Evolutionary conservation across 2,329 filamentous ascomycete genomes (phyloP).

Genomic region (Paecilomyces sp.): DNA sequence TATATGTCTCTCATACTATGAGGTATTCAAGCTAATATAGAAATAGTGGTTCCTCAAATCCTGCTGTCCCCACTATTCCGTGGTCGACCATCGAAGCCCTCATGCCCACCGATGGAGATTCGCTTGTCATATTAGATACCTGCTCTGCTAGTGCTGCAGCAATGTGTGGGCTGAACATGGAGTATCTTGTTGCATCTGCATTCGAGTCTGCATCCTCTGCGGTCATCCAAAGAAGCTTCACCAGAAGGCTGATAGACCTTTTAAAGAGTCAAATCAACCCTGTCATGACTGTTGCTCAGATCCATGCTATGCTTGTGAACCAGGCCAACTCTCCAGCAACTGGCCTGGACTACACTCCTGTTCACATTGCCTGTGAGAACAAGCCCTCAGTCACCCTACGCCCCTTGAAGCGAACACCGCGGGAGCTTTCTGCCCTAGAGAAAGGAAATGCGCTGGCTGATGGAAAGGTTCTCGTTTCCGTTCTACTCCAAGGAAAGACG

Average conservation of each 20-base stretch:
- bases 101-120: neutral
- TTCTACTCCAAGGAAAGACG: neutral
- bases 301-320: neutral
- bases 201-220: neutral
- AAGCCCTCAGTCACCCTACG: neutral
- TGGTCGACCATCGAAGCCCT: neutral
- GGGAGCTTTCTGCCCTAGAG: neutral
- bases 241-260: neutral
- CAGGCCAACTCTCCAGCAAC: neutral
- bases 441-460: neutral
- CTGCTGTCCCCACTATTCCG: neutral
- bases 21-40: neutral
- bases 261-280: neutral
- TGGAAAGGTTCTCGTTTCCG: neutral
- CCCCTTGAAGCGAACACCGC: neutral
- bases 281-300: neutral
- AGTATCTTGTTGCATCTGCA: neutral
- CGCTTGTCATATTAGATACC: neutral
- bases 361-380: neutral
- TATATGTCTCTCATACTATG: neutral
- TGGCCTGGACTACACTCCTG: neutral
- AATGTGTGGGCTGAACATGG: neutral
- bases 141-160: neutral
- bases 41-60: neutral
- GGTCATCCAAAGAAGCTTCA: neutral